These are phyloP conservation scores for Tetrapisispora phaffii DNA, from an alignment of 805 yeast genomes.

Conservation along the genomic window DNA sequence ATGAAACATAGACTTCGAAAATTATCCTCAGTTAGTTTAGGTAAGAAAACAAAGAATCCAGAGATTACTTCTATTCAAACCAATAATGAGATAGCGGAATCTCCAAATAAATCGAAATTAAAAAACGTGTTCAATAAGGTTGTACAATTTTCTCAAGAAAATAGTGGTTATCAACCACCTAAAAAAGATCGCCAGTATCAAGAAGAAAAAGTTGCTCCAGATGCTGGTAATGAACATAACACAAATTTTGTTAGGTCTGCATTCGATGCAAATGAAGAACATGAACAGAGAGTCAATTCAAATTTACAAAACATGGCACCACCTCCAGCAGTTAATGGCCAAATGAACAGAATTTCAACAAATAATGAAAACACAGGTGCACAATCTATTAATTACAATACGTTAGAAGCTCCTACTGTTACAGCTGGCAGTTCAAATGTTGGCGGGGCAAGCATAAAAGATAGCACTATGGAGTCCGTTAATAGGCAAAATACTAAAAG, in stretches of 20 bases:
- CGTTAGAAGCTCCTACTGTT: neutral
- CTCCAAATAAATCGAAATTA: constrained; percentile 11
- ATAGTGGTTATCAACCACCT: constrained; percentile 26
- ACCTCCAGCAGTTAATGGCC: neutral
- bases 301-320: neutral
- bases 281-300: neutral
- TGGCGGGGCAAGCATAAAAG: neutral
- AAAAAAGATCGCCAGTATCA: constrained; percentile 8
- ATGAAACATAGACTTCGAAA: neutral
- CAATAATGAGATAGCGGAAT: constrained; percentile 1
- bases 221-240: neutral
- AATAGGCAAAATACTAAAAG: neutral
- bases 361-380: neutral
- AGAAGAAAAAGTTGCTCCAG: constrained; percentile 1
- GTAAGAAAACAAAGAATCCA: neutral
- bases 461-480: neutral
- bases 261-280: neutral
- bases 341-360: neutral
- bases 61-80: neutral
- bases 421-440: neutral
- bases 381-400: neutral
- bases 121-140: constrained; percentile 24
- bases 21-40: constrained; percentile 2
- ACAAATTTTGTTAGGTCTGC: constrained; percentile 1
- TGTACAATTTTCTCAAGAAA: constrained; percentile 27